phyloP scores from a whole-genome alignment of 169 alveolate species.

The Plasmodium reichenowi region DNA sequence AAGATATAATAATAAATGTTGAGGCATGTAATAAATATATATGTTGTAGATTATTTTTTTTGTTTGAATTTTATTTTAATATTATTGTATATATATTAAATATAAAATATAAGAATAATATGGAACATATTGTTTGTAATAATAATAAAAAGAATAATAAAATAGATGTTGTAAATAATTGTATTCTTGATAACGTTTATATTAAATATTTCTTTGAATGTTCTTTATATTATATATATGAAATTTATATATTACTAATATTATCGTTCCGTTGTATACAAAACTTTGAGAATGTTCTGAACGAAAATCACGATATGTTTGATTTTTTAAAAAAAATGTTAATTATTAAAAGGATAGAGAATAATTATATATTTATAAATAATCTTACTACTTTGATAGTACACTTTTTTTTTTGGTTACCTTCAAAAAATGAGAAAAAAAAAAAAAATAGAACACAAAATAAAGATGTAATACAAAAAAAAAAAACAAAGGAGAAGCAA shows the following conservation, averaged over 20 bases:
- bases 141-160: background rate
- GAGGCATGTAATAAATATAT: background rate
- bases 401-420: background rate
- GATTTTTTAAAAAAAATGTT: slow-evolving; percentile 14
- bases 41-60: slow-evolving; percentile 21
- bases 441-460: too few species aligned
- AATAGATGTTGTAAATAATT: background rate
- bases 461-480: too few species aligned
- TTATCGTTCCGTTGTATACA: background rate
- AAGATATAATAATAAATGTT: background rate
- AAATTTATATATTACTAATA: slow-evolving; percentile 23
- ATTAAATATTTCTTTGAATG: slow-evolving; percentile 3
- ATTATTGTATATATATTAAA: slow-evolving; percentile 32
- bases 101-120: background rate
- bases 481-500: too few species aligned
- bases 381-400: slow-evolving; percentile 1
- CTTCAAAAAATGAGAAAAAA: background rate
- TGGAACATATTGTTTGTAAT: too few species aligned
- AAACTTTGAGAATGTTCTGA: background rate
- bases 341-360: background rate
- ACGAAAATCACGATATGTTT: slow-evolving; percentile 13
- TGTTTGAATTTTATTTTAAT: slow-evolving; percentile 53
- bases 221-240: slow-evolving; percentile 31
- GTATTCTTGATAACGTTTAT: background rate
- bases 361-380: slow-evolving; percentile 2